phyloP scores from a whole-genome alignment of 805 yeast genomes.

The Metschnikowia bowlesiae region DNA sequence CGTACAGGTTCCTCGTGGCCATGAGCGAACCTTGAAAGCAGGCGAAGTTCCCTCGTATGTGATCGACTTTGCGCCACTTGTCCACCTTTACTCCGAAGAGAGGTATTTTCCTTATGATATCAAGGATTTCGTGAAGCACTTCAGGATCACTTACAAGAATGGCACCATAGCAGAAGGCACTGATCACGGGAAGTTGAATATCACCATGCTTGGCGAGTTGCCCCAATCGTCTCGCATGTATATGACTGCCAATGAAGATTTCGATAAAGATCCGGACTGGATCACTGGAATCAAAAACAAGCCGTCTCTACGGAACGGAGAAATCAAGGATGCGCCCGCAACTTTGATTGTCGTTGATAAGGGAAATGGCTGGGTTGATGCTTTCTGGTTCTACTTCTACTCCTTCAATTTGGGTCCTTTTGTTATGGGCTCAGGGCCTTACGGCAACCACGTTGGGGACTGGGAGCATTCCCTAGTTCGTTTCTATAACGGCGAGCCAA shows the following conservation, averaged over 20 bases:
- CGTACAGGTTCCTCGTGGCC: slow-evolving; percentile 25
- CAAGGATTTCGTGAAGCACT: slow-evolving; percentile 60
- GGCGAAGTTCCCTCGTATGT: slow-evolving; percentile 66
- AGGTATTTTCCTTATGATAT: slow-evolving; percentile 80
- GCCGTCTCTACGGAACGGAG: slow-evolving; percentile 71
- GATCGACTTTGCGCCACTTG: slow-evolving; percentile 66
- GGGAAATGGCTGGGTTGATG: slow-evolving; percentile 92
- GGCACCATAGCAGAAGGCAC: slow-evolving; percentile 41
- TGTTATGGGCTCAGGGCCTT: slow-evolving; percentile 97
- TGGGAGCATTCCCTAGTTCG: slow-evolving; percentile 95
- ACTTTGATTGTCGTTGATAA: slow-evolving; percentile 80
- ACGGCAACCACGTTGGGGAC: slow-evolving; percentile 95
- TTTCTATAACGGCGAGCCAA: slow-evolving; percentile 75
- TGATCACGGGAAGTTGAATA: slow-evolving; percentile 25
- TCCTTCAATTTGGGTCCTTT: slow-evolving; percentile 93
- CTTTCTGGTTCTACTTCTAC: slow-evolving; percentile 94
- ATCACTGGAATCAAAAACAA: slow-evolving; percentile 65
- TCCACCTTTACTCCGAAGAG: slow-evolving; percentile 87
- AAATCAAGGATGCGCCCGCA: slow-evolving; percentile 73
- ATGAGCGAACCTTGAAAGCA: slow-evolving; percentile 36
- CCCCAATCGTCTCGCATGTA: slow-evolving; percentile 41
- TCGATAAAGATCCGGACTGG: slow-evolving; percentile 73
- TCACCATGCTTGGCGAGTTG: slow-evolving; percentile 29
- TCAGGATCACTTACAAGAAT: slow-evolving; percentile 50
- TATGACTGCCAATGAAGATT: slow-evolving; percentile 67